Evolutionary conservation across 352 stramenopile genomes (phyloP).

Genomic region (Phytophthora cryptogea): DNA sequence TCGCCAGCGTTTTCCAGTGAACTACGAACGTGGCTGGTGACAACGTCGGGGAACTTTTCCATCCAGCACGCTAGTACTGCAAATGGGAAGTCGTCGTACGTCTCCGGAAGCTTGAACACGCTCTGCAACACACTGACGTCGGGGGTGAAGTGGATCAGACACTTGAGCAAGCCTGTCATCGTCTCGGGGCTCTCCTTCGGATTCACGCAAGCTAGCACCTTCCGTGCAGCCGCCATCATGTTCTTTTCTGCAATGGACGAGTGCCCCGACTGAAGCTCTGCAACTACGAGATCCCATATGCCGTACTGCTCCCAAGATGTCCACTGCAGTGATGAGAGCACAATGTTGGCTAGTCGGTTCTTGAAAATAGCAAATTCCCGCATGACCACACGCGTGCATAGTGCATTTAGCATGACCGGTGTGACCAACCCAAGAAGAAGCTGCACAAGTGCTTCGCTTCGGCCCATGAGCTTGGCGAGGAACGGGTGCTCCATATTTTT

Average conservation of each 20-base stretch:
- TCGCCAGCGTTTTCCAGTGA: slow-evolving; percentile 40
- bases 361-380: slow-evolving; percentile 79
- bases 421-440: slow-evolving; percentile 67
- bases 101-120: slow-evolving; percentile 69
- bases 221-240: slow-evolving; percentile 73
- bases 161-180: slow-evolving; percentile 78
- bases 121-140: slow-evolving; percentile 73
- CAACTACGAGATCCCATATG: slow-evolving; percentile 79
- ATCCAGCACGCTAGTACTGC: slow-evolving; percentile 75
- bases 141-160: slow-evolving; percentile 69
- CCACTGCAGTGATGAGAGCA: slow-evolving; percentile 81
- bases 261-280: slow-evolving; percentile 54
- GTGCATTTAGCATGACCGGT: slow-evolving; percentile 55
- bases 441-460: slow-evolving; percentile 72
- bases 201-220: slow-evolving; percentile 78
- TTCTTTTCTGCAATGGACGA: slow-evolving; percentile 49
- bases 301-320: slow-evolving; percentile 84
- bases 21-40: slow-evolving; percentile 61
- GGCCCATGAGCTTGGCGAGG: slow-evolving; percentile 60
- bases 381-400: slow-evolving; percentile 70
- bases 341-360: slow-evolving; percentile 66
- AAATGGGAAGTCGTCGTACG: slow-evolving; percentile 69
- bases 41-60: slow-evolving; percentile 61
- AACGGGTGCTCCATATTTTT: slow-evolving; percentile 64
- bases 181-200: slow-evolving; percentile 72